Evolutionary conservation across 495 filamentous ascomycete species (phyloP).

Genomic region (Bacidia rubella): DNA sequence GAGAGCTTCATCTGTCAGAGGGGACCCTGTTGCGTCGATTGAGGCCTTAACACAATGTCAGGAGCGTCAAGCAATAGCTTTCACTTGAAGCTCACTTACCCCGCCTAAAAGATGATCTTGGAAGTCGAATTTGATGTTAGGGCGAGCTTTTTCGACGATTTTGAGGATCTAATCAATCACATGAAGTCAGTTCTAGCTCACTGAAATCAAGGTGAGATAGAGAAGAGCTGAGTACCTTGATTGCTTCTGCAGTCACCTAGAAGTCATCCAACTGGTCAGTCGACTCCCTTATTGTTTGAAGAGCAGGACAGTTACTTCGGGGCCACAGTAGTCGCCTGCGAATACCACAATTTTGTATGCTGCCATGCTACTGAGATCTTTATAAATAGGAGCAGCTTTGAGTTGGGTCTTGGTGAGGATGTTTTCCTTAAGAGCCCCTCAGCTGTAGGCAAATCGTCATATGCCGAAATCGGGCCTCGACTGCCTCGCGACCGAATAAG

Average conservation of each 20-base stretch:
- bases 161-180: constrained; percentile 49
- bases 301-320: constrained; percentile 50
- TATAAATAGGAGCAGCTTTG: constrained; percentile 4
- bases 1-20: constrained; percentile 77
- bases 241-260: constrained; percentile 54
- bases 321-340: constrained; percentile 85
- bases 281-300: not conserved
- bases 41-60: constrained; percentile 46
- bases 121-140: constrained; percentile 71
- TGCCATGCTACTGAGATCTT: constrained; percentile 35
- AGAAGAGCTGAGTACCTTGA: constrained; percentile 49
- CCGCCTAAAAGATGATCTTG: constrained; percentile 87
- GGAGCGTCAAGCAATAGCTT: not conserved
- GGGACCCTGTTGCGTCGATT: constrained; percentile 66
- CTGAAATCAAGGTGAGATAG: not conserved
- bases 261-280: not conserved
- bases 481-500: too few relatives aligned
- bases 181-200: not conserved
- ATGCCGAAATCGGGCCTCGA: not conserved
- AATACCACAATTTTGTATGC: constrained; percentile 54
- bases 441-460: constrained; percentile 7
- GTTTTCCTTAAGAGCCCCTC: too few relatives aligned
- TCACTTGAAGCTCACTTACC: constrained; percentile 41
- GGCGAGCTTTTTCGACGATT: constrained; percentile 53
- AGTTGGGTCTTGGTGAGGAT: too few relatives aligned